These are phyloP conservation scores for Coniochaeta sp. DNA, from an alignment of 2,329 filamentous ascomycete genomes.

Conservation along the genomic window DNA sequence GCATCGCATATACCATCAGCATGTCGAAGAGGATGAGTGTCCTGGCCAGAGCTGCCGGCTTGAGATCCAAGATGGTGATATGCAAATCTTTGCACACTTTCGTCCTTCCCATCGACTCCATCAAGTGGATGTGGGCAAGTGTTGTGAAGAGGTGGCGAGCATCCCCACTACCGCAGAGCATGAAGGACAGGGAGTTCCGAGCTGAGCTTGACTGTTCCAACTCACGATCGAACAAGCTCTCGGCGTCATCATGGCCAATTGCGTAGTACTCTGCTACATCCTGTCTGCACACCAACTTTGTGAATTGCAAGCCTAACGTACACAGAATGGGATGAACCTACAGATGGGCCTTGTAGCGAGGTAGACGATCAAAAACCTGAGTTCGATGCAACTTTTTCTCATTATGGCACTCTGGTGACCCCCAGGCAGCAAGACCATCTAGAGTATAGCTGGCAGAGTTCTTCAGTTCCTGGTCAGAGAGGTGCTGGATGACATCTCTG, in stretches of 20 bases:
- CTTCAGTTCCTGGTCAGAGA: constrained; percentile 1
- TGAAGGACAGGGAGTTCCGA: neutral
- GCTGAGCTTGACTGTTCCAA: neutral
- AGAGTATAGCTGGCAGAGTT: neutral
- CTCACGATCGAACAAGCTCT: neutral
- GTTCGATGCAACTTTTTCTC: constrained; percentile 1
- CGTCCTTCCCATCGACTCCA: neutral
- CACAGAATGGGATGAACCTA: constrained; percentile 1
- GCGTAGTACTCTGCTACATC: neutral
- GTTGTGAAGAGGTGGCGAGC: neutral
- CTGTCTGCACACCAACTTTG: neutral
- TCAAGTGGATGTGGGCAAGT: neutral
- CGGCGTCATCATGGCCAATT: neutral
- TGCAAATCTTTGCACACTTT: neutral
- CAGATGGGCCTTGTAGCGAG: constrained; percentile 10
- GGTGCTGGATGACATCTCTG: constrained; percentile 1
- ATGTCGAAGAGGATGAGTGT: neutral
- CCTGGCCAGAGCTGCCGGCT: neutral
- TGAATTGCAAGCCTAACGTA: neutral
- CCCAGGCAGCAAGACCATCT: neutral
- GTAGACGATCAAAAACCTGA: constrained; percentile 10
- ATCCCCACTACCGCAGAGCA: neutral
- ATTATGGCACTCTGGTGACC: neutral
- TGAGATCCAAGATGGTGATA: neutral
- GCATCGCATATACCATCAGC: neutral